Evolutionary conservation across 139 green algal genomes (phyloP), one percentile per base, ranked within the genome.

Genomic region (Haematococcus sp.): DNA sequence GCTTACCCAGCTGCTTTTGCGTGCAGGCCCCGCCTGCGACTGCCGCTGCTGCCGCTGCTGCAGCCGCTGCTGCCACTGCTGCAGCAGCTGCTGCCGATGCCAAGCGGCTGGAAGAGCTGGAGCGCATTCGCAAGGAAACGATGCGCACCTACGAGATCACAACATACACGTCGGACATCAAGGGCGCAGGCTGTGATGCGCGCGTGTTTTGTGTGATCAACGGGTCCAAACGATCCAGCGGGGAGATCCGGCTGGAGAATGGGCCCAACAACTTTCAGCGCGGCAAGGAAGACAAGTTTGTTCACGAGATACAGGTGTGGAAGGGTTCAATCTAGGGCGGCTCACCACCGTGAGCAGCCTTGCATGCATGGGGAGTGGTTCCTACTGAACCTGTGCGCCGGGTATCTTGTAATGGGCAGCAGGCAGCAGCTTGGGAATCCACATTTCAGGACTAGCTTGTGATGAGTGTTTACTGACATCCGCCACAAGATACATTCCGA

Each of bases 91-190:
- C 61, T 25, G 63, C 59, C 15, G 68, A 77, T 25, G 78, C 78
- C 16, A 72, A 44, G 43, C 70, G 70, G 68, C 70, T 74, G 43
- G 54, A 61, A 11, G 74, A 76, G 35, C 31, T 46, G 2, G 75
- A 66, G 31, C 31, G 46, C 3, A n/a, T 69, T 4, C 49, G 64
- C 7, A 43, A 49, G 11, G 55, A 75, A 46, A 74, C 15, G 23
- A 56, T 74, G 22, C 34, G 70, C 35, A 64, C 23, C 1, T 89
- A 89, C 63, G 76, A 84, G 51, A 74, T 89, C 51, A 77, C 43
- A 9, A 83, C 72, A 30, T 31, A 79, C 54, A 90, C 85, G 3
- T 82, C 74, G 2, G 75, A 88, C 75, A 86, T 85, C 65, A 85
- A 80, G 82, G 79, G 76, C 30, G 77, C 81, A 3, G 84, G 69